Evolutionary conservation across 768 basidiomycete genomes (phyloP).

Genomic region (Naematelia encephala): DNA sequence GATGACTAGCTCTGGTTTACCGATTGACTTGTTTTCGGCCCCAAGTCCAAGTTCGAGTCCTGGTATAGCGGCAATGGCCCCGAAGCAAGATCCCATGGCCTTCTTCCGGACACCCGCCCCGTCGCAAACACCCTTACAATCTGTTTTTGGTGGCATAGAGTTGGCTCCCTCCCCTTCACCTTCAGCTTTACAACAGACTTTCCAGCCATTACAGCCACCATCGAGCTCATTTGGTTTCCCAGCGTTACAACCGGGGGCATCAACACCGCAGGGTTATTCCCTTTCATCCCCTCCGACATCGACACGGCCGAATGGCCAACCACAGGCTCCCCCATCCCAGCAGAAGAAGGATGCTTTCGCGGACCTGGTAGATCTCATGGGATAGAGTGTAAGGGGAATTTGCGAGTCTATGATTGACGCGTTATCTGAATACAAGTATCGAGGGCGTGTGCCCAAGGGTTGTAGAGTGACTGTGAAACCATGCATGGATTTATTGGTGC

Average conservation of each 20-base stretch:
- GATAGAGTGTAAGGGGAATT: slow-evolving; percentile 16
- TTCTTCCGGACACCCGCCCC: slow-evolving; percentile 40
- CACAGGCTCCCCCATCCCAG: slow-evolving; percentile 9
- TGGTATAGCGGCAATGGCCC: slow-evolving; percentile 8
- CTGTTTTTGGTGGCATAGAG: slow-evolving; percentile 3
- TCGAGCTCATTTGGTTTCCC: not conserved
- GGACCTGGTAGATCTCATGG: slow-evolving; percentile 50
- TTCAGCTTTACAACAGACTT: not conserved
- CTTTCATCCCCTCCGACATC: slow-evolving; percentile 24
- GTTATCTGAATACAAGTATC: too few relatives aligned
- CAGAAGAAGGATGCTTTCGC: slow-evolving; percentile 52
- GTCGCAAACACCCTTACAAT: slow-evolving; percentile 2
- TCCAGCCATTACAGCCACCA: slow-evolving; percentile 2
- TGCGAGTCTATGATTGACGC: too few relatives aligned
- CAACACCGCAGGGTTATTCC: slow-evolving; percentile 23
- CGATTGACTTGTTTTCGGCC: slow-evolving; percentile 47
- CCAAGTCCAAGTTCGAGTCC: slow-evolving; percentile 26
- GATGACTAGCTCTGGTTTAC: slow-evolving; percentile 42
- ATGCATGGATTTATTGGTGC: too few relatives aligned
- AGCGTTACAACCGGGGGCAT: slow-evolving; percentile 12
- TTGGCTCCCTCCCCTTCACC: not conserved
- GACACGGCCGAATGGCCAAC: slow-evolving; percentile 12
- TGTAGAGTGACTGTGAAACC: too few relatives aligned
- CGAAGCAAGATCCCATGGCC: slow-evolving; percentile 45
- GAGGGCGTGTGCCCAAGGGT: too few relatives aligned